Percentiles rank a stretch among this genome's conserved stretches.
Conservation (phyloP, 305 asterid genomes). For the Fraxinus angustifolia region DNA sequence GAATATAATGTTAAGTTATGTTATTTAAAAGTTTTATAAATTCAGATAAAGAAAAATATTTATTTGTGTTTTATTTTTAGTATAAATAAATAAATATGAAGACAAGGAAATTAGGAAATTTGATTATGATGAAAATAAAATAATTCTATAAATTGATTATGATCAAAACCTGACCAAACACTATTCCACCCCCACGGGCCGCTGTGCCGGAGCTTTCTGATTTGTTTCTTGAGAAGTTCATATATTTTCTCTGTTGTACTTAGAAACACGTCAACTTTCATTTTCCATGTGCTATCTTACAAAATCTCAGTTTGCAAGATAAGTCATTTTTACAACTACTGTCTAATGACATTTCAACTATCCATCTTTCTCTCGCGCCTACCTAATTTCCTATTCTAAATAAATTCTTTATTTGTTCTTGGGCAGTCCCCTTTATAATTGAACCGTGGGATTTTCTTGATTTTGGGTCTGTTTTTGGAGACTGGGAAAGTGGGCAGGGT, state of each 20-base stretch:
- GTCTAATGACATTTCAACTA: constrained; percentile 30
- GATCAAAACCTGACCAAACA: not conserved
- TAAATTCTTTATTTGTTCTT: not conserved
- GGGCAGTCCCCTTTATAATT: not conserved
- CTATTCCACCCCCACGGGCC: not conserved
- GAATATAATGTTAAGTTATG: not conserved
- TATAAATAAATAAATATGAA: not conserved
- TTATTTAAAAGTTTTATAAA: not conserved
- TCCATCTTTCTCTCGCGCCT: not conserved
- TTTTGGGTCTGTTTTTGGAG: not conserved
- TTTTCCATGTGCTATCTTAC: constrained; percentile 4
- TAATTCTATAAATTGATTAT: not conserved
- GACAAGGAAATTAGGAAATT: not conserved
- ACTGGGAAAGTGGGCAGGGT: not conserved
- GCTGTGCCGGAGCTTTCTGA: not conserved
- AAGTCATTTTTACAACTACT: constrained; percentile 22
- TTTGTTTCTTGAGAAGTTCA: not conserved
- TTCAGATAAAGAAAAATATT: not conserved
- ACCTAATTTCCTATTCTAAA: not conserved
- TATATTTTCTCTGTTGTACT: not conserved
- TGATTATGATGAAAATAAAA: not conserved
- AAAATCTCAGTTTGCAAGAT: constrained; percentile 21
- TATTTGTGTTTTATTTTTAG: too few species aligned
- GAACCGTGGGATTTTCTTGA: not conserved
- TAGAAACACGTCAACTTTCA: not conserved